These are phyloP conservation scores for Crepidotus variabilis DNA, from an alignment of 768 basidiomycete genomes.

Conservation along the genomic window DNA sequence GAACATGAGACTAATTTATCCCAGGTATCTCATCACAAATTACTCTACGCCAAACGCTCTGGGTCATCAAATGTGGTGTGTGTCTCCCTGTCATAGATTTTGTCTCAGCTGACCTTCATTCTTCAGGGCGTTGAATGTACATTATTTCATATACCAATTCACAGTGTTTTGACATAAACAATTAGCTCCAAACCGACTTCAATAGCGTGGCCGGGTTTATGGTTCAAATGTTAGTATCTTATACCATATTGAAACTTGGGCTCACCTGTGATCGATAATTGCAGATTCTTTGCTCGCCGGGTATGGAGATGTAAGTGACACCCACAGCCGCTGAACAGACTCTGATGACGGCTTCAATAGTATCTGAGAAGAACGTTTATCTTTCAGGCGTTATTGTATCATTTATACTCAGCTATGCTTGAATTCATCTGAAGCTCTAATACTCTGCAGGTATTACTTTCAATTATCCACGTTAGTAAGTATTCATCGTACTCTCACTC, in stretches of 20 bases:
- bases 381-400: not conserved
- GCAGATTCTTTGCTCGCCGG: constrained; percentile 49
- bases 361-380: constrained; percentile 35
- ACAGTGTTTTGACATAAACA: constrained; percentile 11
- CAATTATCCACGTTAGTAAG: constrained; percentile 41
- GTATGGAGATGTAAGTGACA: constrained; percentile 43
- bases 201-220: constrained; percentile 48
- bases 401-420: not conserved
- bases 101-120: not conserved
- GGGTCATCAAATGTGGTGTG: constrained; percentile 36
- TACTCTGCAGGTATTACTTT: constrained; percentile 31
- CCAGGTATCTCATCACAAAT: constrained; percentile 45
- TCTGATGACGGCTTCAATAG: constrained; percentile 22
- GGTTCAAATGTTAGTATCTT: constrained; percentile 36
- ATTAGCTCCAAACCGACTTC: constrained; percentile 48
- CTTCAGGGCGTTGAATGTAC: constrained; percentile 40
- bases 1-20: not conserved
- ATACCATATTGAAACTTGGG: no score
- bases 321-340: not conserved
- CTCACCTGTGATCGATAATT: not conserved
- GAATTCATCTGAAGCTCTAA: not conserved
- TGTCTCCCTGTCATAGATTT: not conserved
- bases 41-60: constrained; percentile 35
- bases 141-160: constrained; percentile 4
- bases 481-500: constrained; percentile 24